A percentile compares a stretch with the other conserved stretches of the same genome.
phyloP scores from a whole-genome alignment of 768 basidiomycete genomes.

The Lyophyllum atratum region DNA sequence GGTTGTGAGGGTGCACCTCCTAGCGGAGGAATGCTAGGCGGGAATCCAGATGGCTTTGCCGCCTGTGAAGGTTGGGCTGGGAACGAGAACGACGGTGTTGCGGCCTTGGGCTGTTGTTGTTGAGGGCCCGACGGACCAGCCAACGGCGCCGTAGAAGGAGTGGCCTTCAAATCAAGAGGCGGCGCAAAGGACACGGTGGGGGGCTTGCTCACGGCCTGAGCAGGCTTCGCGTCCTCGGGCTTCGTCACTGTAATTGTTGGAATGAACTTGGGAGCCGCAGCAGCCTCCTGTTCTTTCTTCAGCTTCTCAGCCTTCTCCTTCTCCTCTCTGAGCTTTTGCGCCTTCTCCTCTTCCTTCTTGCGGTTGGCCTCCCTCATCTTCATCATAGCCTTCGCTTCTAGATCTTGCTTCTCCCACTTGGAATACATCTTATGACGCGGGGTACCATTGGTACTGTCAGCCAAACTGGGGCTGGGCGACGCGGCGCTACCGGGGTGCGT shows the following conservation, averaged over 20 bases:
- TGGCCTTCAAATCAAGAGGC: slow-evolving; percentile 9
- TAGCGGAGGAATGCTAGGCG: not conserved
- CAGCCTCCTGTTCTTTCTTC: slow-evolving; percentile 22
- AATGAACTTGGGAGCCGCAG: slow-evolving; percentile 22
- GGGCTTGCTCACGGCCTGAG: slow-evolving; percentile 21
- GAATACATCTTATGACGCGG: slow-evolving; percentile 51
- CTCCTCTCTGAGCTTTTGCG: slow-evolving; percentile 44
- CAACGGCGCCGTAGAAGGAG: slow-evolving; percentile 2
- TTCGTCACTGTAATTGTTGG: slow-evolving; percentile 33
- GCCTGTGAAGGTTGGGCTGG: slow-evolving; percentile 13
- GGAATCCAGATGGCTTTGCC: slow-evolving; percentile 11
- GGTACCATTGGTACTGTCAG: slow-evolving; percentile 58
- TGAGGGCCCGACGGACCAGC: not conserved
- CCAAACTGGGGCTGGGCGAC: slow-evolving; percentile 30
- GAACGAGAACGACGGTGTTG: slow-evolving; percentile 9
- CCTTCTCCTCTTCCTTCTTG: slow-evolving; percentile 43
- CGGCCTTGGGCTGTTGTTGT: not conserved
- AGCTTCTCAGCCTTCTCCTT: slow-evolving; percentile 31
- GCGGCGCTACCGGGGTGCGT: slow-evolving; percentile 14
- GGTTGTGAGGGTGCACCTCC: slow-evolving; percentile 17
- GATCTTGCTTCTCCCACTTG: slow-evolving; percentile 87
- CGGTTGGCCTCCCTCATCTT: slow-evolving; percentile 57
- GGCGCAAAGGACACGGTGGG: slow-evolving; percentile 23
- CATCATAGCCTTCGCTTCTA: slow-evolving; percentile 79
- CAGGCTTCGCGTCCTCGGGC: slow-evolving; percentile 23